A percentile compares a stretch with the other conserved stretches of the same genome.
Conservation (phyloP, 305 asterid species). For the Fraxinus floribunda region DNA sequence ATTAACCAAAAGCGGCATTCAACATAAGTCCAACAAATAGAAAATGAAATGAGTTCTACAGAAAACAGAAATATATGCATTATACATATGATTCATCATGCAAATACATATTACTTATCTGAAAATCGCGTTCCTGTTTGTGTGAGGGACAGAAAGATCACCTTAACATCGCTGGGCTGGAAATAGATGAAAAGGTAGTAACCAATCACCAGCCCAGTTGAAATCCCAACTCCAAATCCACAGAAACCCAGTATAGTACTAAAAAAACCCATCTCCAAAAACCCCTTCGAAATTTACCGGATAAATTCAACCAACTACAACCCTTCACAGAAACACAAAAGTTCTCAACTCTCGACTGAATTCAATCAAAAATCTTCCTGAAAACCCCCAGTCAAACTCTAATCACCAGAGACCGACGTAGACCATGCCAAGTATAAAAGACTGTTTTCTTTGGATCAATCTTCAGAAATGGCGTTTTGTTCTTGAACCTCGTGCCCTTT, state of each 20-base stretch:
- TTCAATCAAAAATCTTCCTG: background rate
- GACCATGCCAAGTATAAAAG: background rate
- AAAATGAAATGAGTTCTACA: background rate
- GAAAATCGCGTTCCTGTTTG: background rate
- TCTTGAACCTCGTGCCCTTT: background rate
- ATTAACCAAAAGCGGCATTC: background rate
- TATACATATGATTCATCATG: background rate
- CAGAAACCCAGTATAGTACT: conserved; percentile 69
- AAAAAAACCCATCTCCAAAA: conserved; percentile 68
- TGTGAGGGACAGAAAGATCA: conserved; percentile 19
- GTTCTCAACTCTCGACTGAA: background rate
- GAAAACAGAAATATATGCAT: background rate
- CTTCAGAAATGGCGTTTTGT: background rate
- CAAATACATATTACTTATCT: background rate
- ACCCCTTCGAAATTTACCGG: background rate
- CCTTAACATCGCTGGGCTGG: conserved; percentile 91
- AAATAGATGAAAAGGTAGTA: conserved; percentile 84
- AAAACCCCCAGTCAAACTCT: background rate
- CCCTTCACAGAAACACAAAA: background rate
- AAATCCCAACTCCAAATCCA: conserved; percentile 94
- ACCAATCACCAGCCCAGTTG: conserved; percentile 70
- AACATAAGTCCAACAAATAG: background rate
- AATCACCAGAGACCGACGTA: background rate
- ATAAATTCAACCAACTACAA: background rate
- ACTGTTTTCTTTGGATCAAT: background rate